phyloP scores from a whole-genome alignment of 495 filamentous ascomycete species.

The Daldinia bambusicola region DNA sequence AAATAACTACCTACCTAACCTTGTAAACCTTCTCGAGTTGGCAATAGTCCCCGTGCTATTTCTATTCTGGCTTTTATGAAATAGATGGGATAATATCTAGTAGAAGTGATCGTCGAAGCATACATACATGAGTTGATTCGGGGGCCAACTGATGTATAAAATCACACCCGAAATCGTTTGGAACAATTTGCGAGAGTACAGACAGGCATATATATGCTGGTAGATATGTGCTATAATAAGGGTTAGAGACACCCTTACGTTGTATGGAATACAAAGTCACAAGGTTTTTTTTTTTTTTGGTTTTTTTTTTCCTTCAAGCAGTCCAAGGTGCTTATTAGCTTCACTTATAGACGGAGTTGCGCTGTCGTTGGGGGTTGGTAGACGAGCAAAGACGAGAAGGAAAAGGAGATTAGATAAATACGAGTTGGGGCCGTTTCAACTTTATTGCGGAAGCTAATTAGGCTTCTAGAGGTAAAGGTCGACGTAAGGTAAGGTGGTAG shows the following conservation, averaged over 20 bases:
- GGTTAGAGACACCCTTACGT: background rate
- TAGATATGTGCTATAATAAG: conserved; percentile 3
- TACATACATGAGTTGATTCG: background rate
- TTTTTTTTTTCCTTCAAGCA: background rate
- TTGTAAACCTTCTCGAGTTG: background rate
- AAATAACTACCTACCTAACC: background rate
- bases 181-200: background rate
- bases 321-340: background rate
- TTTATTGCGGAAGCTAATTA: background rate
- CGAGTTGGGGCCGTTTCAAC: conserved; percentile 1
- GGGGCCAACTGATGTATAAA: background rate
- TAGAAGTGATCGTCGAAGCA: background rate
- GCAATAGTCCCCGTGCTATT: background rate
- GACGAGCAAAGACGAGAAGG: background rate
- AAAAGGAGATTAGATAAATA: background rate
- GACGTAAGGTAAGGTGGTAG: background rate
- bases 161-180: background rate
- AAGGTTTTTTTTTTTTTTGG: background rate
- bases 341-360: background rate
- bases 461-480: background rate
- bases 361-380: background rate
- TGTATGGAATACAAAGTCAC: background rate
- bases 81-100: background rate
- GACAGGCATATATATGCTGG: background rate
- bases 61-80: background rate